phyloP scores from a whole-genome alignment of 176 grass and related monocot genomes.

The Secale cereale region DNA sequence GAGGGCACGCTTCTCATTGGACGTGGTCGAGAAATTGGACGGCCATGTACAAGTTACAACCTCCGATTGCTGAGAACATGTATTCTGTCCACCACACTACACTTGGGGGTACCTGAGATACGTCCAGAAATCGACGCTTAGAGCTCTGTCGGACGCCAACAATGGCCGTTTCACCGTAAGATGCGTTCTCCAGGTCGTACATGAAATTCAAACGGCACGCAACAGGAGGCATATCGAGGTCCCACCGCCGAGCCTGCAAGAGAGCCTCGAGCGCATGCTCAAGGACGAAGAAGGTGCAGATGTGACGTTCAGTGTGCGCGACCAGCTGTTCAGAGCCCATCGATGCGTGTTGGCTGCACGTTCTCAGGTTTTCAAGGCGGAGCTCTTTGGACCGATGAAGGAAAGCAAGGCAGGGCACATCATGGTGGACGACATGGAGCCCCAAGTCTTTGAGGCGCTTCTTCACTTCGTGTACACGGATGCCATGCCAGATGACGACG shows the following conservation, averaged over 20 bases:
- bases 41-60: not conserved
- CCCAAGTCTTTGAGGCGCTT: not conserved
- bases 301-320: too few species aligned
- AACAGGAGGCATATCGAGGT: not conserved
- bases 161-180: not conserved
- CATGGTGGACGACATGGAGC: slow-evolving; percentile 9
- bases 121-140: not conserved
- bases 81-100: not conserved
- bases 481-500: not conserved
- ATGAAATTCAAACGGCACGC: not conserved
- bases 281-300: too few species aligned
- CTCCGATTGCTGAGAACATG: accelerated
- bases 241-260: not conserved
- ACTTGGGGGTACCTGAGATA: not conserved
- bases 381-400: slow-evolving; percentile 21
- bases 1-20: not conserved
- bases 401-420: not conserved
- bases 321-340: too few species aligned
- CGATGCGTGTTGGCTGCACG: not conserved
- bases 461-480: slow-evolving; percentile 25
- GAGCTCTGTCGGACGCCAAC: not conserved
- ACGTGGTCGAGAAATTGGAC: not conserved
- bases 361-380: slow-evolving; percentile 6
- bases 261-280: not conserved
- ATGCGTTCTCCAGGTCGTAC: not conserved